Conservation (phyloP, 2,329 filamentous ascomycete genomes). For the Epichloe sylvatica region DNA sequence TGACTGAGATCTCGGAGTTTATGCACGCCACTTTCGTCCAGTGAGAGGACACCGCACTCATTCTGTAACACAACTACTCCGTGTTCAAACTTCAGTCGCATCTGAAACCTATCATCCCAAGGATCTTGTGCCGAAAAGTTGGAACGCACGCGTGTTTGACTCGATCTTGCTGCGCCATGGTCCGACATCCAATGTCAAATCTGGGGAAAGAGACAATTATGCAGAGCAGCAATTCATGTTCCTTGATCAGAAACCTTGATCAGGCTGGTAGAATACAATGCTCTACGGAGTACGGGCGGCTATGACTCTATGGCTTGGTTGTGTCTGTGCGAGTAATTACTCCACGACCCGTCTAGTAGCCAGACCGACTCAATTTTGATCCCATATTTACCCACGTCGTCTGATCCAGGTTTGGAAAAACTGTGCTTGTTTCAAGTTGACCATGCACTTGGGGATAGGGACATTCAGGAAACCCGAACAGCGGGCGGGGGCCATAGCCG, state of each 20-base stretch:
- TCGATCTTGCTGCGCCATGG: background rate
- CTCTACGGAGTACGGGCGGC: too few species aligned
- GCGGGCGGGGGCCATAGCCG: too few species aligned
- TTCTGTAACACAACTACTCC: constrained; percentile 1
- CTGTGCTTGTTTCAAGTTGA: background rate
- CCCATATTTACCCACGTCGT: background rate
- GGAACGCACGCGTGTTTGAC: background rate
- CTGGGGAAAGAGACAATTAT: background rate
- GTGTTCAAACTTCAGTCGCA: background rate
- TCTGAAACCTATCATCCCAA: constrained; percentile 2
- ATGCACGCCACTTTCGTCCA: background rate
- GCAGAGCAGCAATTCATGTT: background rate
- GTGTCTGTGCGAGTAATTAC: background rate
- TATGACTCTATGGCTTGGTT: background rate
- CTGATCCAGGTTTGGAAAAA: background rate
- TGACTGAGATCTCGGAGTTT: background rate
- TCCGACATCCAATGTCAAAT: background rate
- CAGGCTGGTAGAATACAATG: background rate
- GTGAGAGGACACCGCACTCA: background rate
- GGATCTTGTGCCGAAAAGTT: background rate
- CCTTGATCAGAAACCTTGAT: background rate
- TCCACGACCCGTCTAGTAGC: background rate
- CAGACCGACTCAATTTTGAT: background rate
- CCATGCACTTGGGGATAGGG: background rate
- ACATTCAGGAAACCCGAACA: background rate